Evolutionary conservation across 495 filamentous ascomycete genomes (phyloP), one percentile per base, ranked within the genome.

Genomic region (Pyrenopolyporus hunteri): DNA sequence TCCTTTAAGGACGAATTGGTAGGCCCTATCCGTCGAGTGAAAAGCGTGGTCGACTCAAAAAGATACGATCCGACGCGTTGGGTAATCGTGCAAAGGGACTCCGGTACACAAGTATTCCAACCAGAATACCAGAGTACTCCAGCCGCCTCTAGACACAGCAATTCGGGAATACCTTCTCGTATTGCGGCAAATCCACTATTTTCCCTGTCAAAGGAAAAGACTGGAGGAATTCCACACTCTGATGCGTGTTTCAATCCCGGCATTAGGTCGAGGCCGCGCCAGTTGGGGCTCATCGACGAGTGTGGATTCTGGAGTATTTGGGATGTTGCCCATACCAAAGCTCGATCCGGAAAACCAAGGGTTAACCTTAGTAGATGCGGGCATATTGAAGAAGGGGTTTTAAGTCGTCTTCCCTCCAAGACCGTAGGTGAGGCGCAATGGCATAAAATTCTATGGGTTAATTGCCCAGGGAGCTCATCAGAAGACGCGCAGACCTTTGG

Each of bases 211-310:
- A 73, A 68, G 6, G 70, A 76, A 10, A 64, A 79, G 25, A 89
- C 85, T 1, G 85, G 85, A 17, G 84, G 83, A 0, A 71, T 65
- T 25, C 63, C 76, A 6, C 89, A 93, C 70, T 83, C 85, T 0
- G 89, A 94, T 73, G 81, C 92, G 6, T 72, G 86, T 7, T 95
- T 96, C 68, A 92, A 89, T 62, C 88, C 89, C n/a, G 87, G 83
- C 77, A 82, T 85, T 63, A 75, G 81, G 57, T 79, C 80, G 9
- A 71, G 69, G 39, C 69, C 64, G 1, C 74, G 73, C 9, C 87
- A 89, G 69, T 73, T 96, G 43, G 90, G 79, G 7, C 80, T 94
- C 17, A 78, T 96, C 17, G 92, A 96, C 67, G 80, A 83, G 33
- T 66, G 72, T 37, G 92, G 91, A 0, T 76, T 78, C 26, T 97